Percentiles rank a stretch among this genome's conserved stretches.
phyloP scores from a whole-genome alignment of 192 early-diverging fungal genomes.

The Pecoramyces ruminantium region DNA sequence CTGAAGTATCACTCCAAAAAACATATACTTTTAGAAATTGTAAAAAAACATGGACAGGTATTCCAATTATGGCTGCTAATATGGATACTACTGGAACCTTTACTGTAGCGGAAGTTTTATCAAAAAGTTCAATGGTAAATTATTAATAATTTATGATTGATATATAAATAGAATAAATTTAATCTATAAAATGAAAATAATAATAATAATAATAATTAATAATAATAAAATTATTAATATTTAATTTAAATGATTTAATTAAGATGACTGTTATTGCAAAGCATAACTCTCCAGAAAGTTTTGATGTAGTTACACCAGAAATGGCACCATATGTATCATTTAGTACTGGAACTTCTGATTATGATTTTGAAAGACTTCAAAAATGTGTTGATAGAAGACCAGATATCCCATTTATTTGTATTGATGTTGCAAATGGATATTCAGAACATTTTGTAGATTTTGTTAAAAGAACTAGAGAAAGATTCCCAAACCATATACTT shows the following conservation, averaged over 20 bases:
- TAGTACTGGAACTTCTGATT: neutral
- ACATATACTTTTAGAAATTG: neutral
- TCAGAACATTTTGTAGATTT: slow-evolving; percentile 1
- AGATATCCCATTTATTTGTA: neutral
- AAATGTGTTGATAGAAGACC: neutral
- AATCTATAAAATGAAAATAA: no score
- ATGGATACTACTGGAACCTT: slow-evolving; percentile 1
- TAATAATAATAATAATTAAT: no score
- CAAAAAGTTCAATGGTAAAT: neutral
- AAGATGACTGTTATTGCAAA: neutral
- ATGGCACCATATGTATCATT: neutral
- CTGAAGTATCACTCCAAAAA: neutral
- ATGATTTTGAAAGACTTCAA: neutral
- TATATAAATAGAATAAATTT: no score
- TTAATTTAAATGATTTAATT: no score
- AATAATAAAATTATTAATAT: no score
- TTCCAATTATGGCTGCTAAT: slow-evolving; percentile 1
- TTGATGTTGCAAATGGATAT: slow-evolving; percentile 1
- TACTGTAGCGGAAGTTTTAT: neutral
- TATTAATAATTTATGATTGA: no score
- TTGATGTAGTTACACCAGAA: neutral
- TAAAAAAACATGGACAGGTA: neutral
- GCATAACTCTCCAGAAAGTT: neutral
- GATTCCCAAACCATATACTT: neutral
- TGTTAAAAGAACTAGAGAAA: neutral